A percentile compares a stretch with the other conserved stretches of the same genome.
phyloP scores from a whole-genome alignment of 352 stramenopile genomes.

The Blastocystis sp. region DNA sequence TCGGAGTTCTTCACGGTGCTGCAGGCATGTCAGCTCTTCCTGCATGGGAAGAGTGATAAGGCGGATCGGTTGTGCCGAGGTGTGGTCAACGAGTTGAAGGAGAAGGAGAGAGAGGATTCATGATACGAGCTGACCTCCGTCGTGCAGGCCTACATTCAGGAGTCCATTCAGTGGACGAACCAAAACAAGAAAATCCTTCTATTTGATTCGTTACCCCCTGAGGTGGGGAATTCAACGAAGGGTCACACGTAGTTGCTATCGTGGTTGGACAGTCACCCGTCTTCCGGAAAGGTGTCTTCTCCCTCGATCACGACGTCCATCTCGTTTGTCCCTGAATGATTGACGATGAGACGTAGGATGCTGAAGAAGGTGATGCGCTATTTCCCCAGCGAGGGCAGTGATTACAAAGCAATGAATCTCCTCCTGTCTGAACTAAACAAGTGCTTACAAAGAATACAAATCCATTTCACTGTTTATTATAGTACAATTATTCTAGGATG shows the following conservation, averaged over 20 bases:
- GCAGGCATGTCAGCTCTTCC: slow-evolving; percentile 15
- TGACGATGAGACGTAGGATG: slow-evolving; percentile 28
- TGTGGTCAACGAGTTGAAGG: slow-evolving; percentile 26
- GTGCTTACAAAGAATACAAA: slow-evolving; percentile 33
- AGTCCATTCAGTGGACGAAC: slow-evolving; percentile 63
- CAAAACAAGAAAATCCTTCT: slow-evolving; percentile 27
- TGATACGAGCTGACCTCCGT: slow-evolving; percentile 54
- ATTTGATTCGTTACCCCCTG: slow-evolving; percentile 26
- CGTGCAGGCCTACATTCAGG: slow-evolving; percentile 50
- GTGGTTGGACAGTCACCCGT: slow-evolving; percentile 60
- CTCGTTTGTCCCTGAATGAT: not conserved
- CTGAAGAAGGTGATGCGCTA: slow-evolving; percentile 21
- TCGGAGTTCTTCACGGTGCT: slow-evolving; percentile 34
- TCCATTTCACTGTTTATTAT: slow-evolving; percentile 31
- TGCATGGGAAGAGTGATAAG: slow-evolving; percentile 54
- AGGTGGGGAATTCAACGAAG: not conserved
- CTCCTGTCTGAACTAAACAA: slow-evolving; percentile 18
- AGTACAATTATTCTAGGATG: slow-evolving; percentile 46
- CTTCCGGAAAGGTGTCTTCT: slow-evolving; percentile 35
- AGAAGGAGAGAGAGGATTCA: slow-evolving; percentile 35
- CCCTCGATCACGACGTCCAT: slow-evolving; percentile 56
- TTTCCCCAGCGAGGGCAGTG: not conserved
- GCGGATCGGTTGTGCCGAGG: slow-evolving; percentile 47
- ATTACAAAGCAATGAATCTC: not conserved
- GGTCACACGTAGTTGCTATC: not conserved